phyloP scores from a whole-genome alignment of 1,284 basidiomycete species.

The Sanguinoderma infundibulare region DNA sequence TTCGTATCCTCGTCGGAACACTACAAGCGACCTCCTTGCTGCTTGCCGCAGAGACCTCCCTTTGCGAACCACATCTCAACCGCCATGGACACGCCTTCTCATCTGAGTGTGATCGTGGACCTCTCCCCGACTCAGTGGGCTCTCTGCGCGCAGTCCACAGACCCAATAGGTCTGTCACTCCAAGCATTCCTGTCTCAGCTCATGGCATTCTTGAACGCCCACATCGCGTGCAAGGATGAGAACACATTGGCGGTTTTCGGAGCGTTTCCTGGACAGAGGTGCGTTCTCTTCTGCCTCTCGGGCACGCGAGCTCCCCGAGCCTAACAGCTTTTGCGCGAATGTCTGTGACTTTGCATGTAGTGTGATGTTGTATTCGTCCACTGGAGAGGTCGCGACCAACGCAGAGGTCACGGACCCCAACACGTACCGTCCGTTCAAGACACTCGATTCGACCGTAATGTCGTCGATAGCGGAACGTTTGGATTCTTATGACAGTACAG shows the following conservation, averaged over 20 bases:
- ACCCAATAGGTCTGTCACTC: conserved; percentile 60
- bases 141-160: conserved; percentile 54
- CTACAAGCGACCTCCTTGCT: neutral
- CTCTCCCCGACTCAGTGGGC: conserved; percentile 85
- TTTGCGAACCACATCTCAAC: neutral
- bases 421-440: conserved; percentile 82
- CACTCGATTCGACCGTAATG: conserved; percentile 72
- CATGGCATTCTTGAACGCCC: conserved; percentile 91
- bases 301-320: neutral
- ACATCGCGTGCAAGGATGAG: conserved; percentile 89
- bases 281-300: conserved; percentile 29
- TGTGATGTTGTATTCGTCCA: conserved; percentile 75
- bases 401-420: conserved; percentile 67
- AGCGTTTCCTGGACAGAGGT: conserved; percentile 84
- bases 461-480: conserved; percentile 66
- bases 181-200: conserved; percentile 78
- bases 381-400: conserved; percentile 43
- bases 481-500: conserved; percentile 50
- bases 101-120: conserved; percentile 84
- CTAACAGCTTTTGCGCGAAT: neutral
- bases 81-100: conserved; percentile 60
- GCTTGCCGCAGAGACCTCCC: neutral
- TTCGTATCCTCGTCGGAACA: neutral
- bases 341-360: conserved; percentile 40
- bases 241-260: conserved; percentile 94